Evolutionary conservation across 129 eudicot genomes (phyloP).

Genomic region (Pittosporum tobira): DNA sequence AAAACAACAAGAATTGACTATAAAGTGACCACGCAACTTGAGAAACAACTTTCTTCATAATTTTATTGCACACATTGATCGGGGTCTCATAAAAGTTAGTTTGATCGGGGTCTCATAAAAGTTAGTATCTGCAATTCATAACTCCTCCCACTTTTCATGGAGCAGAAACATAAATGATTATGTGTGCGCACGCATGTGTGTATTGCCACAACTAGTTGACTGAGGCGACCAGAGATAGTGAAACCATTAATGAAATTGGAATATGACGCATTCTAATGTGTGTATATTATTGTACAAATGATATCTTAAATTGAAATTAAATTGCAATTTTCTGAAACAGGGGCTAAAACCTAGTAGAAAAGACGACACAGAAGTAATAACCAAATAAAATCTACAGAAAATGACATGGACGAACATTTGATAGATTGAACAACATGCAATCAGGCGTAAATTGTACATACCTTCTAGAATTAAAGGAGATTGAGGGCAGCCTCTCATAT

Average conservation of each 20-base stretch:
- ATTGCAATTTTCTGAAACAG: not conserved
- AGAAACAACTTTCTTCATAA: not conserved
- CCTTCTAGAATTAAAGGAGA: conserved; percentile 87
- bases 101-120: no score
- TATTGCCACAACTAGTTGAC: no score
- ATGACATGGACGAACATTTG: not conserved
- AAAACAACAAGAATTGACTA: not conserved
- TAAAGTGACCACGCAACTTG: not conserved
- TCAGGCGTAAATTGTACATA: conserved; percentile 10
- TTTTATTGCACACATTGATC: not conserved
- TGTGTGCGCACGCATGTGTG: not conserved
- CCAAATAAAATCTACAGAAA: not conserved
- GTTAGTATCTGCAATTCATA: no score
- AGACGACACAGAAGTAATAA: not conserved
- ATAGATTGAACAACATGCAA: not conserved
- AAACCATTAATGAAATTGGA: not conserved
- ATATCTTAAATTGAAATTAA: no score
- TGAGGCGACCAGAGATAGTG: no score
- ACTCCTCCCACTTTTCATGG: no score
- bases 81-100: no score
- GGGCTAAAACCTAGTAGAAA: not conserved
- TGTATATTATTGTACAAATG: no score
- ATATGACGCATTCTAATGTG: no score
- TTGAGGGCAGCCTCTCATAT: conserved; percentile 96
- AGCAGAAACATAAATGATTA: no score